Conservation (phyloP, 2,329 filamentous ascomycete species). For the Phaeosphaeriaceae sp. region DNA sequence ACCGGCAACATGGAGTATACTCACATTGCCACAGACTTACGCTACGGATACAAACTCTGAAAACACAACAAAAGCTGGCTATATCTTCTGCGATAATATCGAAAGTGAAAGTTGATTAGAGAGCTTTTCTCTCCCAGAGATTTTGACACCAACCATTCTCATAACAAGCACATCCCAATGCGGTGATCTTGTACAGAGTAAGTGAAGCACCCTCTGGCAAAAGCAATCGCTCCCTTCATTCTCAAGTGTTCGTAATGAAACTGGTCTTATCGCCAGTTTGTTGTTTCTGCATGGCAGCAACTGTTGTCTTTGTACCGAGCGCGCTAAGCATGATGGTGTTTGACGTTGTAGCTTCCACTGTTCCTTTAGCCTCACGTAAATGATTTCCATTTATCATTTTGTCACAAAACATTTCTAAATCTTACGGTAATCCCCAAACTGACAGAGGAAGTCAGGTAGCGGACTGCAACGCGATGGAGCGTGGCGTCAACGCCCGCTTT, state of each 20-base stretch:
- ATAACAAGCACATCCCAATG: constrained; percentile 14
- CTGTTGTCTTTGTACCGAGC: not conserved
- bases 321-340: not conserved
- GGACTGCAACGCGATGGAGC: constrained; percentile 12
- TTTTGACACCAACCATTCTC: not conserved
- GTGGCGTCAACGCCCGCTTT: constrained; percentile 25
- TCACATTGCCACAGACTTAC: not conserved
- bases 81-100: not conserved
- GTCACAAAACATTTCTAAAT: not conserved
- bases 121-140: not conserved
- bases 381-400: not conserved
- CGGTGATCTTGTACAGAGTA: constrained; percentile 16
- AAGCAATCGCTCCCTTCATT: not conserved
- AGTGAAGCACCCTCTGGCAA: constrained; percentile 5
- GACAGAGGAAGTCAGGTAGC: not conserved
- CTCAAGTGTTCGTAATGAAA: not conserved
- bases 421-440: not conserved
- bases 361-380: not conserved
- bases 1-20: not conserved
- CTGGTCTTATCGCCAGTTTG: not conserved
- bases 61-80: not conserved
- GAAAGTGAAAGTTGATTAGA: not conserved
- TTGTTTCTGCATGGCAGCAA: not conserved
- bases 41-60: not conserved
- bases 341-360: not conserved